Base-by-base conservation (phyloP, 208 protist species). In the Entamoeba dispar region DNA sequence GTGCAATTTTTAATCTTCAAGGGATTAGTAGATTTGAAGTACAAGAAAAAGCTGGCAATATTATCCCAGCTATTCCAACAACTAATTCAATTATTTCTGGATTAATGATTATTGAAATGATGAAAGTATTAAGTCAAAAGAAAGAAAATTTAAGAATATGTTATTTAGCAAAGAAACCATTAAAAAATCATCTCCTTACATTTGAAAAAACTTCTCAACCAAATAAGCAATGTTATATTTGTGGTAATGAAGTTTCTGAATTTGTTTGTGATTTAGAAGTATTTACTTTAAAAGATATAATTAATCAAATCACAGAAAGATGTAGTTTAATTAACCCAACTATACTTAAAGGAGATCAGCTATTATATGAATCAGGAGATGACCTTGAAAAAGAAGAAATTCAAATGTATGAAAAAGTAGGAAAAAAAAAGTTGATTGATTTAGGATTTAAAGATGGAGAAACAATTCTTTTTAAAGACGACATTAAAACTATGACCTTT, bases 61-160 rank as follows among this genome's bases (percentile, higher is more conserved):
- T 99, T 92, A 98, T 99, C 93, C 98, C 98, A 3, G 98, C 98
- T 0, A 98, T 99, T 49, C 97, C 98, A 50, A 98, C 98, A 61
- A 99, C 98, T 49, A 99, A 99, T 94, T 97, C 98, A 34, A 96
- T 99, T 57, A 97, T 99, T 34, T 96, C 92, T 61, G 93, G 31
- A 6, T 77, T 93, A 17, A 50, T 90, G 27, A n/a, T 47, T 4
- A 10, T 51, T 19, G 51, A 93, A 50, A 38, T 51, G 38, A 49
- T 73, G n/a, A 92, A 73, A 49, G 47, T 73, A 43, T 49, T 92
- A 27, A 92, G 22, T 15, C 5, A 55, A 27, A 19, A 92, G 0
- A 49, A 92, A 55, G 49, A 61, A 10, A n/a, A 43, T 27, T 92
- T 47, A 31, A 47, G 31, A 14, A 92, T 51, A 14, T 14, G 17